Evolutionary conservation across 2,329 filamentous ascomycete genomes (phyloP), one percentile per base, ranked within the genome.

Genomic region (Tolypocladium tropicale): DNA sequence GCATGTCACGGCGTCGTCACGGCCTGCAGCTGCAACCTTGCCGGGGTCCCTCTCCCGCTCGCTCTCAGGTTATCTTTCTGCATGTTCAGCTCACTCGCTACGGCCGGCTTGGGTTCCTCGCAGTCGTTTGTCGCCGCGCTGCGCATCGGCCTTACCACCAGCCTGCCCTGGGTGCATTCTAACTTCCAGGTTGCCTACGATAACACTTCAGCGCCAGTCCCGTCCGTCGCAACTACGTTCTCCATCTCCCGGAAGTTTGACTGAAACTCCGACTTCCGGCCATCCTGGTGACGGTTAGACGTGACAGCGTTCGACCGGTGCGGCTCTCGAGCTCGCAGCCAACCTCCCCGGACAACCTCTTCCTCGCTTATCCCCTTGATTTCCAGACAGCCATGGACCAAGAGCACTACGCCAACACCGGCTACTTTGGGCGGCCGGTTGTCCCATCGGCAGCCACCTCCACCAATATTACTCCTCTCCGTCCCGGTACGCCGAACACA

Each of bases 401-500:
- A 21, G 63, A 68, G 12, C 23, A 49, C 4, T 56, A 59, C 52
- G 49, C 14, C 43, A 59, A 58, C 50, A 58, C 59, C 56, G 59
- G 61, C 59, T 66, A 64, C 57, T 65, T 62, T 56, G 62, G 62
- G 57, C 65, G 67, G 53, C 61, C 64, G 4, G 56, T 60, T 14
- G 58, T 58, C 43, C 66, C 70, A 52, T 74, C 73, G 43, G 65
- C 66, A 23, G 65, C 68, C 43, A 73, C 72, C 34, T 74, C 73
- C n/a, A 64, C 66, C 23, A 67, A 68, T 37, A 63, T 65, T 18
- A 76, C 74, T 7, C 73, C 75, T 57, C 64, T 72, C n/a, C 69
- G 71, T 6, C 65, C 73, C 1, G 71, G 72, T 39, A 75, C 74
- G 16, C 74, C 74, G 48, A 74, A 70, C 63, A 76, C 71, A 18